Conservation (phyloP, 2,329 filamentous ascomycete genomes). For the Penicillium sp. region DNA sequence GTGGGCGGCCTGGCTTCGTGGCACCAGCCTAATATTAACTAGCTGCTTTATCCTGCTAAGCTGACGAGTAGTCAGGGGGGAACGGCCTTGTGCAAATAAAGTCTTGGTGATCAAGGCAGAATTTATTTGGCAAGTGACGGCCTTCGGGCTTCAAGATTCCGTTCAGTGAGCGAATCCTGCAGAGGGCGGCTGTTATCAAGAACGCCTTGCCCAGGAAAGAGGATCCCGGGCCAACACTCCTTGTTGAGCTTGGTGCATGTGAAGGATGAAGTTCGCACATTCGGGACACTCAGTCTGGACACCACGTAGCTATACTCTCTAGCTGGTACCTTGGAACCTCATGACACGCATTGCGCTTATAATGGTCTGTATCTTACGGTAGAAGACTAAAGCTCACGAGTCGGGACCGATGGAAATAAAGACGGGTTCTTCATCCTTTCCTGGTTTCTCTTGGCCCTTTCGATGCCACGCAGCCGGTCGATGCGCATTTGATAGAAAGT, state of each 20-base stretch:
- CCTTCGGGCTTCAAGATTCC: background rate
- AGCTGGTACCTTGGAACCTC: background rate
- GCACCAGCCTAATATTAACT: background rate
- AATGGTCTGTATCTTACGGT: background rate
- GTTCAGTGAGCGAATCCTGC: background rate
- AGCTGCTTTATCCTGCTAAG: background rate
- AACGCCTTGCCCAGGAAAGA: background rate
- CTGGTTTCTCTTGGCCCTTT: slow-evolving; percentile 75
- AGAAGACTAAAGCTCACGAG: background rate
- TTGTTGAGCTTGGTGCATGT: background rate
- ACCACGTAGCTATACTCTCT: background rate
- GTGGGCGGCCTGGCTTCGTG: background rate
- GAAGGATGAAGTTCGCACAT: background rate
- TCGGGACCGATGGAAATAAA: slow-evolving; percentile 81
- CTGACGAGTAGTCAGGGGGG: background rate
- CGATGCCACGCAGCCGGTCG: slow-evolving; percentile 74
- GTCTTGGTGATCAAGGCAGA: background rate
- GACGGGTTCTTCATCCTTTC: slow-evolving; percentile 76
- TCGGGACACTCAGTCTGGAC: background rate
- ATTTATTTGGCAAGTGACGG: background rate
- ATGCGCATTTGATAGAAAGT: slow-evolving; percentile 84
- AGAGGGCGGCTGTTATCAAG: background rate
- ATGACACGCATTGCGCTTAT: background rate
- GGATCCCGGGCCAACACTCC: background rate
- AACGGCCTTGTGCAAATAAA: background rate